Evolutionary conservation across 805 yeast genomes (phyloP).

Genomic region (Wickerhamiella sergipiensis): DNA sequence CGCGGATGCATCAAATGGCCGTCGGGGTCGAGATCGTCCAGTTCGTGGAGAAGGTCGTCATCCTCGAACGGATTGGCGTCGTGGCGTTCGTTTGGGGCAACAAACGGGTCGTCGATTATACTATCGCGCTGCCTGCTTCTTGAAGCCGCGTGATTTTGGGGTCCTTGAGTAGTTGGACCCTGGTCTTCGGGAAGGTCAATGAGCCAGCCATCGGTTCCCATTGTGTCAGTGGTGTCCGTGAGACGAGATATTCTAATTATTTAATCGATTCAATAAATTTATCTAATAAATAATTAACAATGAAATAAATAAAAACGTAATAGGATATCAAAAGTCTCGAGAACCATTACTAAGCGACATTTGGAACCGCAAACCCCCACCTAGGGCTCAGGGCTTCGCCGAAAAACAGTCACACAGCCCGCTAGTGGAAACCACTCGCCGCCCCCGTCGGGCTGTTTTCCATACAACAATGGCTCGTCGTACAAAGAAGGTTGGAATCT

Average conservation of each 20-base stretch:
- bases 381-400: background rate
- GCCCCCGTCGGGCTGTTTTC: background rate
- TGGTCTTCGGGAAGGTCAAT: slow-evolving; percentile 10
- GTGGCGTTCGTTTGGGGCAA: background rate
- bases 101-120: slow-evolving; percentile 1
- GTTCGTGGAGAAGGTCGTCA: slow-evolving; percentile 11
- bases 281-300: too few species aligned
- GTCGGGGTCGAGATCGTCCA: slow-evolving; percentile 14
- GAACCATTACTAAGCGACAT: too few species aligned
- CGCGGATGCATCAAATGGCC: background rate
- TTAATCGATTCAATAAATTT: too few species aligned
- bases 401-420: background rate
- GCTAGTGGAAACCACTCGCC: background rate
- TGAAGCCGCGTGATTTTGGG: background rate
- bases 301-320: too few species aligned
- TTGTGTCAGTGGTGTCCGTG: background rate
- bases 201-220: slow-evolving; percentile 17
- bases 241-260: too few species aligned
- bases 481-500: slow-evolving; percentile 99
- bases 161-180: background rate
- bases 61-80: slow-evolving; percentile 5
- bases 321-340: too few species aligned
- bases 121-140: background rate
- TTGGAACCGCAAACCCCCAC: too few species aligned
- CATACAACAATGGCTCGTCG: slow-evolving; percentile 64